Percentiles rank a stretch among this genome's conserved stretches.
Evolutionary conservation across 2,329 filamentous ascomycete species (phyloP).

Genomic region (Neonectria hederae): DNA sequence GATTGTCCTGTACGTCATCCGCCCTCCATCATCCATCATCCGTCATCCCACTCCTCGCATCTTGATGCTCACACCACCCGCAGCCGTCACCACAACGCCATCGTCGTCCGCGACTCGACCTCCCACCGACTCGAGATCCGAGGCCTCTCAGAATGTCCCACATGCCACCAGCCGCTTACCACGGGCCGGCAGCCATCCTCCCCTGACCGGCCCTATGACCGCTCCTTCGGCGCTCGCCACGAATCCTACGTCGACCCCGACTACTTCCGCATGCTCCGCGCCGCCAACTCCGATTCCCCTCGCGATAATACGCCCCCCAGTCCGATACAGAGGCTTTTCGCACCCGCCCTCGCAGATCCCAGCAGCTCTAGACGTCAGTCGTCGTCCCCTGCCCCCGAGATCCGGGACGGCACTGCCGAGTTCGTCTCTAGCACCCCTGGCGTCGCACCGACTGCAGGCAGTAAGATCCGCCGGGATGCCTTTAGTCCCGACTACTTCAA

Average conservation of each 20-base stretch:
- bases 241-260: constrained; percentile 86
- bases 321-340: constrained; percentile 63
- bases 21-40: constrained; percentile 16
- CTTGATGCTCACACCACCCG: constrained; percentile 20
- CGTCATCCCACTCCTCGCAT: constrained; percentile 5
- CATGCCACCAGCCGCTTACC: constrained; percentile 80
- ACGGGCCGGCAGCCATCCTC: constrained; percentile 51
- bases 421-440: constrained; percentile 64
- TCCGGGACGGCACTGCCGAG: constrained; percentile 50
- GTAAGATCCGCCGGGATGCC: constrained; percentile 84
- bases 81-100: constrained; percentile 92
- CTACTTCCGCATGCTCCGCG: constrained; percentile 93
- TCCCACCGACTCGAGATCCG: constrained; percentile 88
- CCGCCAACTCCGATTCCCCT: constrained; percentile 57
- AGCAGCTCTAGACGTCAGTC: constrained; percentile 24
- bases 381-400: constrained; percentile 31
- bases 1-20: constrained; percentile 76
- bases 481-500: constrained; percentile 95
- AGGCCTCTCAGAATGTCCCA: constrained; percentile 83
- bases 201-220: constrained; percentile 61
- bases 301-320: constrained; percentile 58
- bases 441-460: constrained; percentile 58
- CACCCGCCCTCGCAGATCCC: constrained; percentile 50
- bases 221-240: constrained; percentile 49
- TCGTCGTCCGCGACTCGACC: constrained; percentile 88